phyloP scores from a whole-genome alignment of 2,329 filamentous ascomycete genomes.

The Claviceps monticola region DNA sequence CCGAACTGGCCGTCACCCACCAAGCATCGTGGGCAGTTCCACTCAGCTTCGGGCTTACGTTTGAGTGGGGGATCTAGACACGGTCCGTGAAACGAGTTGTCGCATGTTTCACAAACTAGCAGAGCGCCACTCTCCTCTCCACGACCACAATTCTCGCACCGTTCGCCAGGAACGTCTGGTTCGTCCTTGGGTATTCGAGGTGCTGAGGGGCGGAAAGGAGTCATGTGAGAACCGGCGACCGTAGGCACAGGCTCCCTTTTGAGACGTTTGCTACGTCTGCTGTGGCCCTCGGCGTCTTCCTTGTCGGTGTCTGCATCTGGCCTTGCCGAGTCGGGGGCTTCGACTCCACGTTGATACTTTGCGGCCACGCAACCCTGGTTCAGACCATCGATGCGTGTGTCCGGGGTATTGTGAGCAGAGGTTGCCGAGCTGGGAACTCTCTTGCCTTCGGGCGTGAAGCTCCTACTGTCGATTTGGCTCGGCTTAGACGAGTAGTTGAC shows the following conservation, averaged over 20 bases:
- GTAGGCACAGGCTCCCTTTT: conserved; percentile 73
- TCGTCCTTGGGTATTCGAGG: conserved; percentile 50
- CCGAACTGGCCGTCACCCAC: conserved; percentile 95
- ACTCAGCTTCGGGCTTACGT: conserved; percentile 67
- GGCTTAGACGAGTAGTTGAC: conserved; percentile 59
- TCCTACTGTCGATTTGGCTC: conserved; percentile 48
- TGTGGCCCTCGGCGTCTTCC: conserved; percentile 50
- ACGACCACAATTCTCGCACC: conserved; percentile 77
- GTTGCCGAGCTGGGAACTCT: conserved; percentile 47
- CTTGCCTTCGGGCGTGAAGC: conserved; percentile 46
- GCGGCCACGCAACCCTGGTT: conserved; percentile 42
- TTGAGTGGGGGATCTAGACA: conserved; percentile 82
- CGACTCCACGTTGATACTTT: conserved; percentile 60
- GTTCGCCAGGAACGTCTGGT: conserved; percentile 35
- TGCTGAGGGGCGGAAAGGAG: conserved; percentile 70
- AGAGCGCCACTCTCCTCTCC: conserved; percentile 58
- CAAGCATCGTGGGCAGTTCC: conserved; percentile 90
- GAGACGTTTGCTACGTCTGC: conserved; percentile 79
- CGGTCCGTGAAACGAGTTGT: conserved; percentile 70
- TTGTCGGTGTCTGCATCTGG: conserved; percentile 34
- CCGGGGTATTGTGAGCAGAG: conserved; percentile 51
- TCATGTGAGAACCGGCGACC: conserved; percentile 94
- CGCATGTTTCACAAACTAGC: conserved; percentile 81
- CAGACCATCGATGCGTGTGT: conserved; percentile 42
- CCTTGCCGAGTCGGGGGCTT: conserved; percentile 29